Base-by-base conservation (phyloP, 2,329 filamentous ascomycete genomes). In the Hirsutella thompsonii region DNA sequence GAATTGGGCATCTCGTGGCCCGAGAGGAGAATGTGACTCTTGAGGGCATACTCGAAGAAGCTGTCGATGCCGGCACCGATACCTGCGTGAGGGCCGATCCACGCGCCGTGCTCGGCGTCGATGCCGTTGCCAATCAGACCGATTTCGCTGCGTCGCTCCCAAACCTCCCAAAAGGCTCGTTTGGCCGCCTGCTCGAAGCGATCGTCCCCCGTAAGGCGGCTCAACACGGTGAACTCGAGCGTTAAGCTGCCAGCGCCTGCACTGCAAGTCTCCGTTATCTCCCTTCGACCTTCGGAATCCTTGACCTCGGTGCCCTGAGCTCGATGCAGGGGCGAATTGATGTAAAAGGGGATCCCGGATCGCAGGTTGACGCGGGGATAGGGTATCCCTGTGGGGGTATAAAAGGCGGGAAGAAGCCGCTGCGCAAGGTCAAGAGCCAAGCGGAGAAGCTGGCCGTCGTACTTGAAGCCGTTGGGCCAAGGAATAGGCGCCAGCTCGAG, bases 21-120 rank as follows among this genome's bases (percentile, higher is more conserved):
- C 2, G 90, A 94, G 19, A 96, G 75, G 20, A 98, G 64, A 44
- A 98, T 84, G 55, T 94, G 81, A 16, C 88, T 88, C 62, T 98
- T 98, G 53, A 96, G 73, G 3, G 92, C 89, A 61, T 98, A 98
- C 63, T 98, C 92, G 55, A 94, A 96, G 64, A 98, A 98, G 62
- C 89, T 95, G 64, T 98, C 92, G 54, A 94, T 87, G 32, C 92
- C 92, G 8, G 92, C 92, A 38, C 92, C 92, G 51, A 98, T 94
- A 23, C 92, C 90, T n/a, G 90, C 81, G 57, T 86, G 89, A 2
- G 84, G 74, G 8, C 83, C 83, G 28, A 92, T 81, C 92, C 92
- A 98, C 49, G 83, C 72, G 0, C 90, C 92, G 21, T 79, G 83
- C 56, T 96, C 90, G 1, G 88, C 86, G 62, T 94, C 90, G 46